Base-by-base conservation (phyloP, 176 grass and related monocot species). In the Eleusine coracana region DNA sequence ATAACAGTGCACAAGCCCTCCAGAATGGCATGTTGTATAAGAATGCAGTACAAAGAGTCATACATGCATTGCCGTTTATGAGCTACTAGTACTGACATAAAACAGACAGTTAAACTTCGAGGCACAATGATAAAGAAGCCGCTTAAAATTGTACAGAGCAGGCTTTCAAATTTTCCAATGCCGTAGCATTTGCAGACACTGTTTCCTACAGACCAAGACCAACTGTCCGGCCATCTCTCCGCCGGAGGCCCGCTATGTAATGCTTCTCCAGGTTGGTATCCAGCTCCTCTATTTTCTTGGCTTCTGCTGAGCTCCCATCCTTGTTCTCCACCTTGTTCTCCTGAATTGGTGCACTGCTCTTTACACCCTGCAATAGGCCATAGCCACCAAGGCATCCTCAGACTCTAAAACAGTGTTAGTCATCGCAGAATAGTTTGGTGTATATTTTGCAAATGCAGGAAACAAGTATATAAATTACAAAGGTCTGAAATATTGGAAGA, bases 331-430 rank as follows among this genome's bases (percentile, higher is more conserved):
- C 56, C 59, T 66, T 86, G 88, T 25, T 73, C 75, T 91, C 91
- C 67, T 86, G 82, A 75, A 77, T 77, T 3, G 41, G 12, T 21
- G 75, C 15, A 15, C 54, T 91, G 83, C 81, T 88, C 84, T 93
- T 98, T 92, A 98, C 92, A 90, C 90, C 92, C 96, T 98, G 88
- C 85, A 77, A 91, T 76, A 88, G 86, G 82, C 90, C 89, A 97
- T 97, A 94, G 88, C 87, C 89, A 97, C 86, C 89, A 93, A 98
- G 92, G 87, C 91, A 96, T 86, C 93, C 96, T 95, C 93, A 98
- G 92, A 98, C 91, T 96, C 91, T 98, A 90, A 93, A 91, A 93
- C 83, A 1, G 87, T 93, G 90, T 95, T 88, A 98, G 96, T 98
- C 68, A 82, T 74, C 27, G 61, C 70, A 55, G 63, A 86, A 64